Evolutionary conservation across 2,329 filamentous ascomycete genomes (phyloP), one percentile per base, ranked within the genome.

Genomic region (Ceratocystis cubensis): DNA sequence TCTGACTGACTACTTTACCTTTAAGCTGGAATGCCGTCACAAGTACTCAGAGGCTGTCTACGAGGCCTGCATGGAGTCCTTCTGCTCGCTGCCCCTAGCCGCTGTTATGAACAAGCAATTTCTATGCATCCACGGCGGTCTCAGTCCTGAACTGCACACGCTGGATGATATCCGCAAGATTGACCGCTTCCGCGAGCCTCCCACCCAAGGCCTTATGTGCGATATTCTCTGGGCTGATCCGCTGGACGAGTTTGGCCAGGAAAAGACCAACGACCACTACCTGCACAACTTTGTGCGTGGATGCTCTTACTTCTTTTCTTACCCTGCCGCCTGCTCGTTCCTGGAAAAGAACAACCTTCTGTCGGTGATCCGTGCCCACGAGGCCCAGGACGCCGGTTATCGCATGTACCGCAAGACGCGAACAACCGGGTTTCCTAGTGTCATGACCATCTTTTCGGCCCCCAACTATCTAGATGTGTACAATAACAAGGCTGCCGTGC

Each of bases 41-140:
- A 99, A 99, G 78, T 99, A 99, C 79, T 96, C 91, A 44, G 94
- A 97, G 79, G 84, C 84, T 70, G 84, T 99, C 68, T 99, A 99
- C 76, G 93, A 99, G 74, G 93, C 94, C 67, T 97, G 94, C 79
- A 96, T 96, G 85, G 93, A 99, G 71, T 95, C 94, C 0, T 99
- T 99, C 82, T 99, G 94, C 79, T 83, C 88, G 70, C 80, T 99
- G 70, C 94, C 94, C 37, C 81, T 99, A 72, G 94, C 94, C 67
- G 94, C 94, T 33, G 87, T 99, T 71, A 99, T 99, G 94, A 99
- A 99, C 84, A 99, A 99, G 82, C 94, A 99, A 77, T 99, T 99
- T 77, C 80, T 99, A 71, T 99, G 94, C 76, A 97, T 99, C 72
- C 94, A 99, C 75, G 94, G 94, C 73, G 94, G 94, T 70, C 80